Conservation (phyloP, 306 rosid species). For the Lotus japonicus region DNA sequence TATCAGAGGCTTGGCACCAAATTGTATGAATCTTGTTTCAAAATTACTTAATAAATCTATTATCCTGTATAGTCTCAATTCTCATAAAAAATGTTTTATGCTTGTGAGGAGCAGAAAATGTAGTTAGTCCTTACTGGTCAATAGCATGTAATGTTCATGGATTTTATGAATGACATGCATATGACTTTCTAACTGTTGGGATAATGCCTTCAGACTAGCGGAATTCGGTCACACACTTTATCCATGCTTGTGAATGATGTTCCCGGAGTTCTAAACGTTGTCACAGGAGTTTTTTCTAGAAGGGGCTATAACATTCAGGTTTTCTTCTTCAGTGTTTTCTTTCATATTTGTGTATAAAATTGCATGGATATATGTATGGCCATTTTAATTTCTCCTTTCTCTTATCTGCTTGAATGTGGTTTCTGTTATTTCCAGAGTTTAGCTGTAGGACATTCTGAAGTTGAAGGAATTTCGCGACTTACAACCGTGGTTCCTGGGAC, state of each 20-base stretch:
- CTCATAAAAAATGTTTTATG: not conserved
- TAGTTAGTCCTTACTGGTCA: not conserved
- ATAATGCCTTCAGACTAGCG: slow-evolving; percentile 56
- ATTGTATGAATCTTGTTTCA: not conserved
- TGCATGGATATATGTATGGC: not conserved
- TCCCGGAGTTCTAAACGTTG: slow-evolving; percentile 76
- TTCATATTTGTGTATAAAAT: slow-evolving; percentile 3
- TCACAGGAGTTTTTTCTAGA: slow-evolving; percentile 80
- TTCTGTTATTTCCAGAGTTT: slow-evolving; percentile 52
- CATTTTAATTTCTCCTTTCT: not conserved
- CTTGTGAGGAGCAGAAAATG: slow-evolving; percentile 2
- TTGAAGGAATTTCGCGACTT: slow-evolving; percentile 76
- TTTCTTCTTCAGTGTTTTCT: not conserved
- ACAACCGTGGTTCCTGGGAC: slow-evolving; percentile 91
- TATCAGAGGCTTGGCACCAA: not conserved
- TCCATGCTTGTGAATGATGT: slow-evolving; percentile 70
- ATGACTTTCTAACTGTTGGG: slow-evolving; percentile 14
- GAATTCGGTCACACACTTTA: slow-evolving; percentile 73
- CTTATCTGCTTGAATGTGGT: slow-evolving; percentile 12
- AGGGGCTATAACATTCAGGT: slow-evolving; percentile 94
- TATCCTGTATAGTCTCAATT: not conserved
- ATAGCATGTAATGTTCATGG: slow-evolving; percentile 16
- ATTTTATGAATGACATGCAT: slow-evolving; percentile 13
- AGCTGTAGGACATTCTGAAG: slow-evolving; percentile 86
- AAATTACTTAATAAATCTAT: not conserved